Base-by-base conservation (phyloP, 73 alveolate genomes). In the Paramecium primaurelia region DNA sequence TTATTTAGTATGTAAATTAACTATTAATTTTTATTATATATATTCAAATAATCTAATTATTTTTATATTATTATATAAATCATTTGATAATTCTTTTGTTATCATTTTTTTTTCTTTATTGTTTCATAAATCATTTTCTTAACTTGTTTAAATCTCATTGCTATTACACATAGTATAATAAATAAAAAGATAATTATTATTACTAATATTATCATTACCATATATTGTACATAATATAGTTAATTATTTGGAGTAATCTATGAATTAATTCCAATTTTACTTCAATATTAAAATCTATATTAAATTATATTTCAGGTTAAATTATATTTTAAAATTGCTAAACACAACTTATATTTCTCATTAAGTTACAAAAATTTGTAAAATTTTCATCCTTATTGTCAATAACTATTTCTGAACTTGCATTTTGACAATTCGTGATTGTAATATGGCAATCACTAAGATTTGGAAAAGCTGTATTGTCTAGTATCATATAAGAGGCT, bases 301-400 rank as follows among this genome's bases (percentile, higher is more conserved):
- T 12, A 32, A 64, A 64, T 64, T 64, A 32, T 28, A 64, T 12
- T 64, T 64, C 84, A 32, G 84, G 84, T 28, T 64, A 1, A 7
- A 54, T 64, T 0, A 64, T 28, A 64, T 64, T 64, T n/a, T 64
- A 26, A 32, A 64, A 64, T 64, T 64, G 28, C 7, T 64, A 34
- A 64, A 64, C 84, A 64, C 84, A 64, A 64, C 84, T 64, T 12
- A 64, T 64, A 20, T 64, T 64, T 64, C 84, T 64, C 84, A 64
- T 34, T 28, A 14, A 2, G 28, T 64, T n/a, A 9, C 84, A 64
- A 28, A 64, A 64, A 54, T 18, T 54, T 54, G 1, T 54, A n/a
- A 54, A 54, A 14, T 8, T 18, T 4, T 18, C 32, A 54, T 54
- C 32, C 9, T 0, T 6, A 0, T 4, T 6, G 0, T 54, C 4